These are phyloP conservation scores for Endothia cerciana DNA, from an alignment of 2,329 filamentous ascomycete species.

Conservation along the genomic window DNA sequence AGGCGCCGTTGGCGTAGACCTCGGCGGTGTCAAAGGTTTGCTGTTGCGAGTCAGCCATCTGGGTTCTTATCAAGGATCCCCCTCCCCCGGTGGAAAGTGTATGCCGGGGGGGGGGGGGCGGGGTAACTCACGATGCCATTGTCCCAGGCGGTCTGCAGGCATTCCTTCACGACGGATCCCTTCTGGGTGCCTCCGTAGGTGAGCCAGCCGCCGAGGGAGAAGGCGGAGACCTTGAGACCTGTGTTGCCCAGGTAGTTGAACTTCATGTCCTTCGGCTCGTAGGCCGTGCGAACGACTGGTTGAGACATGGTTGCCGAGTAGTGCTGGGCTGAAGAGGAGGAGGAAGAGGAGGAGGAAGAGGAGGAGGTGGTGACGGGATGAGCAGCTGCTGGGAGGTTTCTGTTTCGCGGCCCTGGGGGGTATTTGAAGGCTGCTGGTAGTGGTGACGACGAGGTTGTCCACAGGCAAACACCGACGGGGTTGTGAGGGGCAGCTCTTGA, in stretches of 20 bases:
- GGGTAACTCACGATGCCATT: constrained; percentile 48
- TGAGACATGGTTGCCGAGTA: constrained; percentile 24
- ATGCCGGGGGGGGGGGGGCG: no score
- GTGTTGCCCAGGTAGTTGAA: constrained; percentile 74
- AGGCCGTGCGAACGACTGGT: constrained; percentile 36
- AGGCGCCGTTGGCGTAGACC: constrained; percentile 51
- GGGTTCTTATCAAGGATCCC: no score
- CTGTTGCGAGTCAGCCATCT: constrained; percentile 29
- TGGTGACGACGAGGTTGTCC: background rate
- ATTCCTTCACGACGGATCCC: constrained; percentile 43
- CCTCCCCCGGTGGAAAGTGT: no score
- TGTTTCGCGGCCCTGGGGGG: background rate
- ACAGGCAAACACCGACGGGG: background rate
- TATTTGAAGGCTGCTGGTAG: constrained; percentile 1
- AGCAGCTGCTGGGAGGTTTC: background rate
- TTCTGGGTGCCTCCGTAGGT: constrained; percentile 63
- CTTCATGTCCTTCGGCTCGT: constrained; percentile 55
- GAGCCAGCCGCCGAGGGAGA: constrained; percentile 73
- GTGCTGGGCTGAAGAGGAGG: background rate
- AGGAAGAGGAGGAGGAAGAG: background rate
- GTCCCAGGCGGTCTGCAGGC: constrained; percentile 54
- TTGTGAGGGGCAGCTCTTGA: constrained; percentile 15
- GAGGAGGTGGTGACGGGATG: background rate
- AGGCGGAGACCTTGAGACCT: constrained; percentile 74
- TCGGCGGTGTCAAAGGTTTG: constrained; percentile 60